Evolutionary conservation across 805 yeast species (phyloP).

Genomic region (Blastobotrys attinorum): DNA sequence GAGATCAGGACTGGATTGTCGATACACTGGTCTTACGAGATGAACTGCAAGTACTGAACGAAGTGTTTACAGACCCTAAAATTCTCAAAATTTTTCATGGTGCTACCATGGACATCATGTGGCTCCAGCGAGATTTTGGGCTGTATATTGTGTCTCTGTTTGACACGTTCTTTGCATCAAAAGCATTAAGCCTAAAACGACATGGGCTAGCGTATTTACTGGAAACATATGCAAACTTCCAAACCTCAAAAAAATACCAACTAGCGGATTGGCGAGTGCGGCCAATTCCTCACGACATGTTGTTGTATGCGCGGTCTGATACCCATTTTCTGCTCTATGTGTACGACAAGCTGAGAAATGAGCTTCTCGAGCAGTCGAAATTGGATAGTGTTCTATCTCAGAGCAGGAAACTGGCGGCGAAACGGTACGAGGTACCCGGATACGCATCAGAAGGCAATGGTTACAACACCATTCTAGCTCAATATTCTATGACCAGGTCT

Average conservation of each 20-base stretch:
- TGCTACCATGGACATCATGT: constrained; percentile 90
- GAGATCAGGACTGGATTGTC: constrained; percentile 75
- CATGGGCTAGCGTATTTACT: constrained; percentile 78
- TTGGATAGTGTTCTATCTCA: constrained; percentile 48
- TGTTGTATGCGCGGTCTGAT: constrained; percentile 85
- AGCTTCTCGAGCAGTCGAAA: constrained; percentile 44
- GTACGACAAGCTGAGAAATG: constrained; percentile 63
- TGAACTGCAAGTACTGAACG: constrained; percentile 58
- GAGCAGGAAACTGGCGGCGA: constrained; percentile 70
- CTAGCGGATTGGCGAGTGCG: constrained; percentile 94
- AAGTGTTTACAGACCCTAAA: constrained; percentile 69
- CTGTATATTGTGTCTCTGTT: constrained; percentile 80
- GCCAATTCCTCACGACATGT: constrained; percentile 71
- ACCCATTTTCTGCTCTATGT: constrained; percentile 85
- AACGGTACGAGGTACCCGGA: constrained; percentile 74
- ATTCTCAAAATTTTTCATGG: constrained; percentile 91
- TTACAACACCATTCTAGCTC: constrained; percentile 54
- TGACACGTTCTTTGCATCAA: constrained; percentile 89
- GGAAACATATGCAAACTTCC: constrained; percentile 72
- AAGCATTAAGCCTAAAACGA: constrained; percentile 67
- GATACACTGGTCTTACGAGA: constrained; percentile 79
- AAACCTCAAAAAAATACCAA: constrained; percentile 90
- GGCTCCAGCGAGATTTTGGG: constrained; percentile 96
- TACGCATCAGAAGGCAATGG: constrained; percentile 45
- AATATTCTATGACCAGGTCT: constrained; percentile 53